A percentile compares a stretch with the other conserved stretches of the same genome.
Evolutionary conservation across 495 filamentous ascomycete genomes (phyloP).

Genomic region (Annulohypoxylon moriforme): DNA sequence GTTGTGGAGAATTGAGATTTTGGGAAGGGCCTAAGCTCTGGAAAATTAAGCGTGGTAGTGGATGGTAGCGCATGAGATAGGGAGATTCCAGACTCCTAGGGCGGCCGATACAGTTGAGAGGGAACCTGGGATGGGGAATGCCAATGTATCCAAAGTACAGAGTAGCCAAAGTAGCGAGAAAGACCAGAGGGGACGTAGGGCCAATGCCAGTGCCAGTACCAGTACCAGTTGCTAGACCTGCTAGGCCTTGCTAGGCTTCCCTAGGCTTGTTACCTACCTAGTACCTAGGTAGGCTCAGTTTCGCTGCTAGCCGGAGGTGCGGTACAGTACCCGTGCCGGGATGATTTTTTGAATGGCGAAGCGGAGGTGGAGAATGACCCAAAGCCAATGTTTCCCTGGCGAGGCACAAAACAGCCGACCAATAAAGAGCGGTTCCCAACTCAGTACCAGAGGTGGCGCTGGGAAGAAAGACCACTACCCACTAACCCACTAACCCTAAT

Average conservation of each 20-base stretch:
- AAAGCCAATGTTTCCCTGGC: constrained; percentile 41
- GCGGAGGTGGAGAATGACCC: constrained; percentile 44
- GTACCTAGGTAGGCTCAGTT: neutral
- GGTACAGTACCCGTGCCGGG: constrained; percentile 47
- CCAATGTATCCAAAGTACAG: neutral
- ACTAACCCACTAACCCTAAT: neutral
- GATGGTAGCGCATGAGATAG: constrained; percentile 44
- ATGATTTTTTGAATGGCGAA: constrained; percentile 45
- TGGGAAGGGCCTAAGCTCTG: constrained; percentile 43
- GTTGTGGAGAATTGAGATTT: constrained; percentile 48
- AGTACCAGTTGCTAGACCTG: neutral
- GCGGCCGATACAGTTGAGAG: constrained; percentile 34
- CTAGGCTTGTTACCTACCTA: constrained; percentile 19
- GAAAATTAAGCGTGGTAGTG: constrained; percentile 42
- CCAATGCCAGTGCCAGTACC: neutral
- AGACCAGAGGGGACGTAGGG: neutral
- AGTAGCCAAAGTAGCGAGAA: neutral
- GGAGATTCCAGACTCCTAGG: constrained; percentile 43
- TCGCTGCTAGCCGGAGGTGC: constrained; percentile 43
- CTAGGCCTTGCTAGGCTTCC: neutral
- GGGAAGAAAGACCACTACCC: constrained; percentile 23
- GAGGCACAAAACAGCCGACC: constrained; percentile 38
- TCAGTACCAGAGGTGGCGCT: constrained; percentile 34
- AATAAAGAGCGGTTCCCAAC: constrained; percentile 28
- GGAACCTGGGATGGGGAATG: constrained; percentile 19